Percentiles rank a stretch among this genome's conserved stretches.
Conservation (phyloP, 805 yeast species). For the Myxozyma neotropica region DNA sequence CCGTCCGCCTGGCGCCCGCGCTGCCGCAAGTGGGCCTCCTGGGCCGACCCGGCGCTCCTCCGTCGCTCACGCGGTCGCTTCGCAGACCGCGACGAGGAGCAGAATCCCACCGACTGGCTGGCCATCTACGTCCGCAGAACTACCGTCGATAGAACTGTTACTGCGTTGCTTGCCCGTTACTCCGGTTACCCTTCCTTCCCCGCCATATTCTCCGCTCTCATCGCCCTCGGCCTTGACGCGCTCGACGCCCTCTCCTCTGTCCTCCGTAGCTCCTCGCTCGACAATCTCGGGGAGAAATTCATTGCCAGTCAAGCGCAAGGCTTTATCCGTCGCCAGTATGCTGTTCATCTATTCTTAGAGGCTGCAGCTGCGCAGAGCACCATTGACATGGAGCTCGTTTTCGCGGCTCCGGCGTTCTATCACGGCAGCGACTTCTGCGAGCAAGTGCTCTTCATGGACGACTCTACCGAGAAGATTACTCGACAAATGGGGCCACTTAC, state of each 20-base stretch:
- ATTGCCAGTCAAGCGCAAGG: constrained; percentile 19
- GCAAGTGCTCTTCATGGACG: constrained; percentile 15
- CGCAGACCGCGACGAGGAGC: background rate
- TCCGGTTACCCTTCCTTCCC: constrained; percentile 4
- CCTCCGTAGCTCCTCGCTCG: background rate
- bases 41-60: constrained; percentile 2
- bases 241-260: constrained; percentile 14
- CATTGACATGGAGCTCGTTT: constrained; percentile 11
- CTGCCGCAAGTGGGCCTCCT: constrained; percentile 13
- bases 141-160: background rate
- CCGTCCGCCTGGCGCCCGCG: constrained; percentile 8
- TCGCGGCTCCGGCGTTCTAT: constrained; percentile 12
- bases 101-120: background rate
- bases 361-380: background rate
- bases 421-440: constrained; percentile 1
- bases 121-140: background rate
- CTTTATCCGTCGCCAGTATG: constrained; percentile 17
- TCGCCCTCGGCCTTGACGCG: constrained; percentile 16
- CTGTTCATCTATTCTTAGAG: constrained; percentile 5
- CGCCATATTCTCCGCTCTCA: constrained; percentile 2
- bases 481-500: background rate
- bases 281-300: constrained; percentile 6
- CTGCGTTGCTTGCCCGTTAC: background rate
- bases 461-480: background rate
- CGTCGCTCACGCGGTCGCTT: background rate